phyloP scores from a whole-genome alignment of 2,329 filamentous ascomycete species.

The Trichophyton benhamiae region DNA sequence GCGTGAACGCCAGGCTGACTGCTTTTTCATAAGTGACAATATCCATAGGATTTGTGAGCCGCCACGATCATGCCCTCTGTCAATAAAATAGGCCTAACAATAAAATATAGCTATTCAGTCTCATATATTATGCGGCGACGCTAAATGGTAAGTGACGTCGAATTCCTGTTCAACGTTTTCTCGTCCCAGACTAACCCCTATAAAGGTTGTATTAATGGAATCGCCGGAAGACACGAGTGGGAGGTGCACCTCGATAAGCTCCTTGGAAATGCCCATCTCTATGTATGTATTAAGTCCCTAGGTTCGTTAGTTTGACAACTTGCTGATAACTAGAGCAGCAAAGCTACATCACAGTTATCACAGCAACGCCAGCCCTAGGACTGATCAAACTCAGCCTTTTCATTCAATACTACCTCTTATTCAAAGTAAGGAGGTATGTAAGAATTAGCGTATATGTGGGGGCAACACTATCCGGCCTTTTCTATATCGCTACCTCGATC shows the following conservation, averaged over 20 bases:
- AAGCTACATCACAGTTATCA: constrained; percentile 1
- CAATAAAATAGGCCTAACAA: not conserved
- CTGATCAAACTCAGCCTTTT: constrained; percentile 5
- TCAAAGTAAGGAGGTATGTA: constrained; percentile 3
- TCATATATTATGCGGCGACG: not conserved
- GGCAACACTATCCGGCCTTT: not conserved
- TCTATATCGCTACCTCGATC: not conserved
- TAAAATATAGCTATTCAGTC: constrained; percentile 1
- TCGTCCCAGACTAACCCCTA: not conserved
- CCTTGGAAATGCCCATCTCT: not conserved
- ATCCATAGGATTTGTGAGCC: not conserved
- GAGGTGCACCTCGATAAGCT: not conserved
- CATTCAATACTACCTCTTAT: constrained; percentile 4
- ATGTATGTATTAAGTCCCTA: not conserved
- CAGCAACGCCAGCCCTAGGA: not conserved
- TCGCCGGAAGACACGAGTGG: not conserved
- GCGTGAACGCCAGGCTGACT: not conserved
- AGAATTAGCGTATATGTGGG: constrained; percentile 4
- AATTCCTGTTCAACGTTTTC: not conserved
- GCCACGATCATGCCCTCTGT: not conserved
- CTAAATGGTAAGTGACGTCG: not conserved
- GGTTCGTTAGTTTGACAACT: not conserved
- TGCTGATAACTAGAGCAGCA: not conserved
- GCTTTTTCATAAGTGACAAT: not conserved
- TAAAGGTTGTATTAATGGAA: not conserved